Base-by-base conservation (phyloP, 345 rosid species). In the Durio zibethinus region DNA sequence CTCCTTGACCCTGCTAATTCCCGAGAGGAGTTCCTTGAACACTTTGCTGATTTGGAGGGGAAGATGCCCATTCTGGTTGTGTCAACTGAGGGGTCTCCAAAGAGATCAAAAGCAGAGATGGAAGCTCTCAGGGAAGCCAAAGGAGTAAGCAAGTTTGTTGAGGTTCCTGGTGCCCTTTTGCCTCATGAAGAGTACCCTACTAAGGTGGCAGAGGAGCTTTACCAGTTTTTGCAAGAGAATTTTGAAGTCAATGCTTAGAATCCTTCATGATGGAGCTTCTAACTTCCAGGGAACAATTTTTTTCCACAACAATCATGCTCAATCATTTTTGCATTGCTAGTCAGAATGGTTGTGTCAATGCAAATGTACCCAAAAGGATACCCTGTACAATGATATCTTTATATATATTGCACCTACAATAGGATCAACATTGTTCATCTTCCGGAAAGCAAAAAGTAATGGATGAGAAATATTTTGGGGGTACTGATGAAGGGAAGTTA, bases 71-170 rank as follows among this genome's bases (percentile, higher is more conserved):
- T 89, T 57, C 84, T 94, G 80, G 93, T 88, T 7, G 75, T 93
- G 84, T 91, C 97, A 63, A 76, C 89, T 0, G 76, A 86, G 78
- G 90, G 91, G 56, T 88, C 93, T 81, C 97, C 97, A 8, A 91
- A 83, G 85, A 91, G 97, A 85, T 94, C 97, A 2, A 94, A 92
- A 80, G 92, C 97, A 25, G 98, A 91, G 85, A 94, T 94, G 95
- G 95, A 91, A 81, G 94, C 90, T 72, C 87, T 90, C 50, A 82
- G 73, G 77, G 92, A 88, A 83, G 89, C 90, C 66, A 86, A 79
- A 82, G 97, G 97, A 76, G 94, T 93, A 40, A 85, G 86, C 50
- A 93, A 90, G 79, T 94, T 88, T 75, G 87, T 89, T 4, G 92
- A 88, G 85, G 92, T 91, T 73, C 90, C 90, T 29, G 97, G 97